These are phyloP conservation scores for Kodamaea hsintzibuensis DNA, from an alignment of 805 yeast genomes.

Conservation along the genomic window DNA sequence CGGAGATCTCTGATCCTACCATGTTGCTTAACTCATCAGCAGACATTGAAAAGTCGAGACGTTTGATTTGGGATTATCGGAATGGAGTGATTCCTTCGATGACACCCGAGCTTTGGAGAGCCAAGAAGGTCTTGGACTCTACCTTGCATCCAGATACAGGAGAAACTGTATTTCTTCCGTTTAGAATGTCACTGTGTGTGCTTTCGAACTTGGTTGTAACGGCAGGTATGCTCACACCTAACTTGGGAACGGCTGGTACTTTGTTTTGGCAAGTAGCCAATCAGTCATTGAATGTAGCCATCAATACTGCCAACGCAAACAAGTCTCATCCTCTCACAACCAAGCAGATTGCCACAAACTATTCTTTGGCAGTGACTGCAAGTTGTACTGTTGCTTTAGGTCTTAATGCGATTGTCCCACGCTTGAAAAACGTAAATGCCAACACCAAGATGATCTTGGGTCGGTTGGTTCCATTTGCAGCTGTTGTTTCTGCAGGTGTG, in stretches of 20 bases:
- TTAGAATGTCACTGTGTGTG: conserved; percentile 96
- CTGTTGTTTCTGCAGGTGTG: conserved; percentile 95
- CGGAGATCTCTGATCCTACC: conserved; percentile 88
- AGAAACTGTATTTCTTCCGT: conserved; percentile 87
- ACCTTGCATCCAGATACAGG: conserved; percentile 97
- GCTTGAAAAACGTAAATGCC: conserved; percentile 68
- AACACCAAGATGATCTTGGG: conserved; percentile 69
- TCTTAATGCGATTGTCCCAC: conserved; percentile 86
- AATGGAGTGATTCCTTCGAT: conserved; percentile 64
- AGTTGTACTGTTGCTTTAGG: conserved; percentile 96
- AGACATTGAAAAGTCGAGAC: conserved; percentile 65
- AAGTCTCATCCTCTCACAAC: conserved; percentile 90
- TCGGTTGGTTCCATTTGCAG: conserved; percentile 96
- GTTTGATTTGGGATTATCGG: conserved; percentile 67
- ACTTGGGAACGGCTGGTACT: conserved; percentile 85
- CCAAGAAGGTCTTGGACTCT: conserved; percentile 84
- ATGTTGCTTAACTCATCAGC: conserved; percentile 73
- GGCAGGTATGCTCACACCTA: conserved; percentile 97
- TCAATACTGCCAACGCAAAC: conserved; percentile 94
- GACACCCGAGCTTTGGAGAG: conserved; percentile 85
- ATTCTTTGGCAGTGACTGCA: conserved; percentile 86
- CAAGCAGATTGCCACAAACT: conserved; percentile 72
- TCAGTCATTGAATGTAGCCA: conserved; percentile 95
- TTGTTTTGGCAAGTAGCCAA: conserved; percentile 97
- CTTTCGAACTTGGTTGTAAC: conserved; percentile 92